Percentiles rank a stretch among this genome's conserved stretches.
phyloP scores from a whole-genome alignment of 441 rosid genomes.

The Aquilaria agallochum region DNA sequence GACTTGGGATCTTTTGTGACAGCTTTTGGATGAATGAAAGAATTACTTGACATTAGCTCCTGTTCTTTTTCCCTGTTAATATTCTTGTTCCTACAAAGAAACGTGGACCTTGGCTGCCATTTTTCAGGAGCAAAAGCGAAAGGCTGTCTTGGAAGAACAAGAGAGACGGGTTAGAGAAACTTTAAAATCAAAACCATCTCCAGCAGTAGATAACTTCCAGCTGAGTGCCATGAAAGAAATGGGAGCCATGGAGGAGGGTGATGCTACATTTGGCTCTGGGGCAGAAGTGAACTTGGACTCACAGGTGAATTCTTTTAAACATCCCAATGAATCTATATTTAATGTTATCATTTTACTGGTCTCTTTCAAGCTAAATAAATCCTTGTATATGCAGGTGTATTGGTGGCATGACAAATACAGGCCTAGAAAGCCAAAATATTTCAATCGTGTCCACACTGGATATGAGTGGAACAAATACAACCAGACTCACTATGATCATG shows the following conservation, averaged over 20 bases:
- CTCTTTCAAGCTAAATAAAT: background rate
- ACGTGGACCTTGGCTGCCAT: too few species aligned
- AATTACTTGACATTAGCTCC: too few species aligned
- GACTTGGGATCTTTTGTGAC: too few species aligned
- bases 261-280: slow-evolving; percentile 85
- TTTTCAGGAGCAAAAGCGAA: slow-evolving; percentile 61
- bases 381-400: slow-evolving; percentile 49
- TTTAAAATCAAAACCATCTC: slow-evolving; percentile 63
- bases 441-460: slow-evolving; percentile 96
- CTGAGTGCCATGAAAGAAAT: slow-evolving; percentile 86
- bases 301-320: slow-evolving; percentile 38
- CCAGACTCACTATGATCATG: slow-evolving; percentile 96
- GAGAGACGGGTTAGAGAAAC: slow-evolving; percentile 72
- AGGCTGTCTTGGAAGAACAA: slow-evolving; percentile 64
- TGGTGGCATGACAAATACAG: slow-evolving; percentile 99
- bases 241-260: slow-evolving; percentile 97
- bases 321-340: background rate
- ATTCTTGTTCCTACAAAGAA: too few species aligned
- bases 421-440: slow-evolving; percentile 91
- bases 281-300: slow-evolving; percentile 94
- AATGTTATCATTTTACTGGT: background rate
- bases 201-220: slow-evolving; percentile 77
- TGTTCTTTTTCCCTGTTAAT: too few species aligned
- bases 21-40: too few species aligned
- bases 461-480: slow-evolving; percentile 97